Evolutionary conservation across 1,284 basidiomycete species (phyloP), one percentile per base, ranked within the genome.

Genomic region (Puccinia triticina): DNA sequence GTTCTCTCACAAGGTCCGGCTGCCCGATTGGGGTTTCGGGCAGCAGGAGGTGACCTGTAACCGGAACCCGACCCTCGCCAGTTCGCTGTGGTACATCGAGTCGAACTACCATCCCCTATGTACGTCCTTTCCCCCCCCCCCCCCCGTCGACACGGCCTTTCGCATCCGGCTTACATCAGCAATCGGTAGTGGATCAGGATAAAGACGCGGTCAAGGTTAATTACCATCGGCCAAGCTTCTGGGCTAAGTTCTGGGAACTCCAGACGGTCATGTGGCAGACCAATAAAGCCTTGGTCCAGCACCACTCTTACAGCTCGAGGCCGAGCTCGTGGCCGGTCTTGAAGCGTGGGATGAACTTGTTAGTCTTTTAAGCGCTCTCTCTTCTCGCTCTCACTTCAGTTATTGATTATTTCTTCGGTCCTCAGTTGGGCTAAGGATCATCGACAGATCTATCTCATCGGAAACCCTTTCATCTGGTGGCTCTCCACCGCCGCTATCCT

Each of bases 241-340:
- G 97, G 53, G 86, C 90, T 84, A 98, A 98, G 88, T 98, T 99
- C 89, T 89, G 90, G 86, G 96, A 99, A 87, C 89, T 99, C 50
- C 95, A 99, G 86, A 89, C 90, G 84, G 95, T 96, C 83, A 99
- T 99, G 96, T 98, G 95, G 95, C 91, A 90, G n/a, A 98, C 96
- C 32, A 99, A 99, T 85, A 93, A 94, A 32, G 96, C 94, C 0
- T 88, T 99, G 83, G 98, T 96, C 0, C 95, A 97, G 85, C 91
- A 94, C 29, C 97, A 99, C 86, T 92, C 92, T 0, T 99, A 93
- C 86, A 96, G 98, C 87, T 98, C 96, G 43, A 90, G 96, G 18
- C 97, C 96, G 1, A 89, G 91, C 82, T 89, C 91, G 0, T 99
- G 97, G 97, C 96, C 96, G 12, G 89, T 91, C 81, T 90, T 98